Percentiles rank a stretch among this genome's conserved stretches.
These are phyloP conservation scores for Peniophora sp. DNA, from an alignment of 1,284 basidiomycete genomes.

Conservation along the genomic window DNA sequence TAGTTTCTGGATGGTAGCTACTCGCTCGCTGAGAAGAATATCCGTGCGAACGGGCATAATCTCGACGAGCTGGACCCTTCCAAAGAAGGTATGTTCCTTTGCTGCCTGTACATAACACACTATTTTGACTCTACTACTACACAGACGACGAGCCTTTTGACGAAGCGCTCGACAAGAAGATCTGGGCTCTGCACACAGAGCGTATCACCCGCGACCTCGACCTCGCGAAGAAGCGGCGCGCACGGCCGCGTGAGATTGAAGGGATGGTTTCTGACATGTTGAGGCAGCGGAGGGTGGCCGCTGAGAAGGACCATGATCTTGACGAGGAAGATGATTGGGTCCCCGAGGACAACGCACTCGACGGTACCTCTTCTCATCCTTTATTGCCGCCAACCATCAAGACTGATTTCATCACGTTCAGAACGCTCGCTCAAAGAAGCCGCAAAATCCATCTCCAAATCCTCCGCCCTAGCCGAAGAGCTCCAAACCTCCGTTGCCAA, in stretches of 20 bases:
- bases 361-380: background rate
- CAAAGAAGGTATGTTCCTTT: conserved; percentile 38
- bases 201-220: conserved; percentile 60
- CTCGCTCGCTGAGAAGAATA: conserved; percentile 56
- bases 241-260: conserved; percentile 44
- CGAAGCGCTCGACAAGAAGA: conserved; percentile 66
- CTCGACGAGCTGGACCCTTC: conserved; percentile 56
- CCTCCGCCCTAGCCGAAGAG: no score
- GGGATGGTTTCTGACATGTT: conserved; percentile 39
- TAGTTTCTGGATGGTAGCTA: conserved; percentile 60
- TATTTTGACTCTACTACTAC: background rate
- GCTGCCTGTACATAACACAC: background rate
- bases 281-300: conserved; percentile 32
- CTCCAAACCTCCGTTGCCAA: conserved; percentile 6
- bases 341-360: conserved; percentile 9
- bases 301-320: conserved; percentile 21
- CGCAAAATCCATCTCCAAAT: background rate
- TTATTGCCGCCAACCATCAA: no score
- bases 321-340: conserved; percentile 15
- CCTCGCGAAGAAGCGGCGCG: conserved; percentile 54
- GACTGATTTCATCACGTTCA: background rate
- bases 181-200: conserved; percentile 65
- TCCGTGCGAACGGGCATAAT: conserved; percentile 74
- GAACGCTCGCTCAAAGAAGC: background rate
- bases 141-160: conserved; percentile 73